Percentiles rank a stretch among this genome's conserved stretches.
Evolutionary conservation across 768 basidiomycete species (phyloP).

Genomic region (Suillus cothurnatus): DNA sequence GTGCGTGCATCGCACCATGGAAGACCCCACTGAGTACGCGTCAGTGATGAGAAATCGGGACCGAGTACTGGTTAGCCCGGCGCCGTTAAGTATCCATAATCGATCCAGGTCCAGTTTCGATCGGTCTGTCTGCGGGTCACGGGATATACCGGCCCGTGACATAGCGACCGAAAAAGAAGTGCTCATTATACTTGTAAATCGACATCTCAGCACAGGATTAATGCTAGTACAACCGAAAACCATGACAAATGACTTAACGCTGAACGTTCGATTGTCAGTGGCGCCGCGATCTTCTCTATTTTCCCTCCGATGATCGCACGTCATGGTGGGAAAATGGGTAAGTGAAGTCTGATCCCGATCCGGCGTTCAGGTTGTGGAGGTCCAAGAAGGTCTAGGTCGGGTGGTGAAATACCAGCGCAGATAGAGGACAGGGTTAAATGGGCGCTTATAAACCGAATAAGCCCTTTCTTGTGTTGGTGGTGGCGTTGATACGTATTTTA

Average conservation of each 20-base stretch:
- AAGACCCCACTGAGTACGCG: background rate
- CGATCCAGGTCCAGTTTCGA: background rate
- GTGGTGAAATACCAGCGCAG: background rate
- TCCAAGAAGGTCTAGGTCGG: background rate
- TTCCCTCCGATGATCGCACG: background rate
- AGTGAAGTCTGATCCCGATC: background rate
- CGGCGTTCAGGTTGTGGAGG: background rate
- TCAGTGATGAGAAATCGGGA: background rate
- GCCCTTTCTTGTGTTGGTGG: background rate
- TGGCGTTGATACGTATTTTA: background rate
- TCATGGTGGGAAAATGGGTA: background rate
- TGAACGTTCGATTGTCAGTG: background rate
- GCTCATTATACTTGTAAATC: background rate
- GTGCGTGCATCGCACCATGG: background rate
- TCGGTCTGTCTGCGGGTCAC: background rate
- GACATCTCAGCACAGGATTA: background rate
- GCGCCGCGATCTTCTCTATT: background rate
- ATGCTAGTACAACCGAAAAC: background rate
- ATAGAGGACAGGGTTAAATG: background rate
- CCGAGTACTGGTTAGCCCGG: background rate
- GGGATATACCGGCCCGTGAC: background rate
- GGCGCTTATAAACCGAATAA: background rate
- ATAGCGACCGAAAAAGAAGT: background rate
- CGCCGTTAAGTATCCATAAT: background rate
- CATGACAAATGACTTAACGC: background rate